phyloP scores from a whole-genome alignment of 1,139 yeast species.

The Sugiyamaella novakii region DNA sequence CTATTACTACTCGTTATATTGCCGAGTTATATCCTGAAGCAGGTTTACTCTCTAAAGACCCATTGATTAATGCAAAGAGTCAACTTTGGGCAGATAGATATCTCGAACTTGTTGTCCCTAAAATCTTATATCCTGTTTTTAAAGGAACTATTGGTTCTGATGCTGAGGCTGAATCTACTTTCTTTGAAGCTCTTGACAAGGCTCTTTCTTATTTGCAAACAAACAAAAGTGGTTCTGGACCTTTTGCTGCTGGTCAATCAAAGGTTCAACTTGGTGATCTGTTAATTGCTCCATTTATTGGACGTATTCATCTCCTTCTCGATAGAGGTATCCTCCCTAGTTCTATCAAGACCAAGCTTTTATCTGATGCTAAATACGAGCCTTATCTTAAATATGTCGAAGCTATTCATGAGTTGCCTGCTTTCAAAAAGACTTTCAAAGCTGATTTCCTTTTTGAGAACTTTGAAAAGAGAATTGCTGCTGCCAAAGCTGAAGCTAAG shows the following conservation, averaged over 20 bases:
- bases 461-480: not conserved
- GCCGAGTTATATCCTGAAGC: constrained; percentile 33
- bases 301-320: constrained; percentile 20
- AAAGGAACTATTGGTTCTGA: constrained; percentile 6
- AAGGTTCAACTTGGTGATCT: constrained; percentile 21
- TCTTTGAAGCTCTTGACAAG: constrained; percentile 23
- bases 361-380: constrained; percentile 21
- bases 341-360: constrained; percentile 17
- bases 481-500: constrained; percentile 1
- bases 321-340: constrained; percentile 20
- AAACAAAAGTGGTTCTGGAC: constrained; percentile 17
- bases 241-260: constrained; percentile 21
- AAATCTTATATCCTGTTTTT: constrained; percentile 16
- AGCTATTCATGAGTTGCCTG: constrained; percentile 21
- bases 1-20: constrained; percentile 32
- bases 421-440: constrained; percentile 20
- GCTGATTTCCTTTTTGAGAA: constrained; percentile 2
- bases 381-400: constrained; percentile 19
- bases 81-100: constrained; percentile 33
- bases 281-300: constrained; percentile 23
- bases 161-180: constrained; percentile 16
- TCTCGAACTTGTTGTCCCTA: constrained; percentile 25
- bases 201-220: constrained; percentile 21
- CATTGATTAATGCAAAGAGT: constrained; percentile 32
- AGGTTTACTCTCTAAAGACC: constrained; percentile 28